Percentiles rank a stretch among this genome's conserved stretches.
Evolutionary conservation across 768 basidiomycete species (phyloP).

Genomic region (Mycena metata): DNA sequence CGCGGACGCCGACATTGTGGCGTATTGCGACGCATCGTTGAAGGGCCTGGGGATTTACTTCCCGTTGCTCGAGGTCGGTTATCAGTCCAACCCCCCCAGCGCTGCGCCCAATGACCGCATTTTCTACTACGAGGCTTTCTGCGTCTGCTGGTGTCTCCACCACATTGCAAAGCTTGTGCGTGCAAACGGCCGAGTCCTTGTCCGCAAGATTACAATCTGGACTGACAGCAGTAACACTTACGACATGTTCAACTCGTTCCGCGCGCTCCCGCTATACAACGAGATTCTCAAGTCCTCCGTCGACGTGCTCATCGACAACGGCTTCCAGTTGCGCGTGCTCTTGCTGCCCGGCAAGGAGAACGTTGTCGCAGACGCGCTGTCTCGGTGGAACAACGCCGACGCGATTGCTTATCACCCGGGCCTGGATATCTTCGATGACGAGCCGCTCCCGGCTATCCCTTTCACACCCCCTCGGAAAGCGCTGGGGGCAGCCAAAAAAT

Average conservation of each 20-base stretch:
- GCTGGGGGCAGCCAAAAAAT: too few species aligned
- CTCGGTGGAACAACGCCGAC: too few species aligned
- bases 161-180: neutral
- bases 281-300: constrained; percentile 32
- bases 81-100: constrained; percentile 26
- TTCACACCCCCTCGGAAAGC: too few species aligned
- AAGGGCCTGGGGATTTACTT: constrained; percentile 35
- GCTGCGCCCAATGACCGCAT: constrained; percentile 28
- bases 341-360: constrained; percentile 43
- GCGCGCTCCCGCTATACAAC: constrained; percentile 34
- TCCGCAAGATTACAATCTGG: constrained; percentile 36
- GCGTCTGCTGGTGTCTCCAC: constrained; percentile 36
- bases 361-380: constrained; percentile 46
- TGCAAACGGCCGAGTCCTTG: neutral
- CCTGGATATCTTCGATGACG: too few species aligned
- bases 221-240: constrained; percentile 44
- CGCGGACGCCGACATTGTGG: constrained; percentile 24
- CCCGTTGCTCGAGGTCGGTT: constrained; percentile 9
- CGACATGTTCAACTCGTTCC: constrained; percentile 40
- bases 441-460: too few species aligned
- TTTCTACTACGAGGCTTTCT: constrained; percentile 45
- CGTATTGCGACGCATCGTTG: constrained; percentile 46
- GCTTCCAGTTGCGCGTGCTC: constrained; percentile 41
- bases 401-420: too few species aligned
- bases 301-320: constrained; percentile 27